Evolutionary conservation across 164 flowering plant species (phyloP), one percentile per base, ranked within the genome.

Genomic region (Magnolia kwangsiensis): DNA sequence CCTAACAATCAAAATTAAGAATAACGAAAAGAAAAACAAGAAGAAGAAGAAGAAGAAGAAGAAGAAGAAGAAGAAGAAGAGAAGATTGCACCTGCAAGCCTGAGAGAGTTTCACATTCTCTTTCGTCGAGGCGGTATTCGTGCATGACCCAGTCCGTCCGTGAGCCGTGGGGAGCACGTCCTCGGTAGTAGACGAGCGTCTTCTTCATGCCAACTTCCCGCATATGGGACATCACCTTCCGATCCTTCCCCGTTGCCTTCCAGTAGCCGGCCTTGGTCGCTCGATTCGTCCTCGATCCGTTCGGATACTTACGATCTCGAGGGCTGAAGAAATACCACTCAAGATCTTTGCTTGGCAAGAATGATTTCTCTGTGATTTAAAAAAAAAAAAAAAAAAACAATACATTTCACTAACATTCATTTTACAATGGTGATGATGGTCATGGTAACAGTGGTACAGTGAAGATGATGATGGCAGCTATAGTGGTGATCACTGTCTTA

Each of bases 281-380:
- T 11, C 98, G 90, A 75, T 95, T 95, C 0, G 98, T 95, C 82
- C 98, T 90, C 20, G 97, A 90, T 67, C 98, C 98, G 72, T 95
- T 95, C 0, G 98, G 98, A 71, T 95, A 95, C 77, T 95, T 95
- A 0, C 98, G 86, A 78, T 95, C 98, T 66, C 98, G 78, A 11
- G 98, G 98, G 75, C 98, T 91, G 78, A 92, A 93, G 87, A 95
- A 95, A 72, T 88, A 95, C 98, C 97, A 95, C 71, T 95, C 98
- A 1, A 93, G 85, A 82, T 95, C 98, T 80, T 91, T 95, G 90
- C 98, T 91, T 21, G 98, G 98, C 68, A 95, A 79, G 76, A 93
- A 82, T 29, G 98, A 93, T 77, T 93, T 95, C 45, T 92, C 98
- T 95, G 89, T 45, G 76, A 74, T 3, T 24, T 18, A 63, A 63